A percentile compares a stretch with the other conserved stretches of the same genome.
Conservation (phyloP, 306 rosid genomes). For the Lathyrus aphaca region DNA sequence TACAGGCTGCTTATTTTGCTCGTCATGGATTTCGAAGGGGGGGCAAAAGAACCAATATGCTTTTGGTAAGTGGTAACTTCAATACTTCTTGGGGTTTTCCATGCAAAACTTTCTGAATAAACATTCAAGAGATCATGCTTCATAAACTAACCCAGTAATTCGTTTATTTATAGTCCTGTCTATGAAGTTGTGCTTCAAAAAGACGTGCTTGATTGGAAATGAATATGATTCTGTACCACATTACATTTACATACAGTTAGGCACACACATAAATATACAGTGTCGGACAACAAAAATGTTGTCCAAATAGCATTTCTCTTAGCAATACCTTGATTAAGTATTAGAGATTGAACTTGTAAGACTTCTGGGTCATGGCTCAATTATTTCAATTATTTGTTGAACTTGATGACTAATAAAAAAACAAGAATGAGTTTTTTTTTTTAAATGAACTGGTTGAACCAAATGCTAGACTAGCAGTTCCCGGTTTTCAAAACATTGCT, state of each 20-base stretch:
- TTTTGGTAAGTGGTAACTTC: slow-evolving; percentile 73
- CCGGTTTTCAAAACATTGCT: no score
- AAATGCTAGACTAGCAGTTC: no score
- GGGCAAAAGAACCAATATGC: slow-evolving; percentile 75
- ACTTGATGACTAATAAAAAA: no score
- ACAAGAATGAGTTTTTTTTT: no score
- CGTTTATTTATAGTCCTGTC: background rate
- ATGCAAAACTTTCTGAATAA: slow-evolving; percentile 2
- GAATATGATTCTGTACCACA: background rate
- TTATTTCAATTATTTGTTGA: no score
- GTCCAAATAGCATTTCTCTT: no score
- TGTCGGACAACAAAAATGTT: no score
- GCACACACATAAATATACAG: background rate
- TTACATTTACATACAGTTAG: background rate
- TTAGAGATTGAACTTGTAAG: no score
- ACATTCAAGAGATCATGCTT: slow-evolving; percentile 19
- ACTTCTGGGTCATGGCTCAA: no score
- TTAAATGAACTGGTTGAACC: no score
- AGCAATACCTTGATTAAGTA: slow-evolving; percentile 11
- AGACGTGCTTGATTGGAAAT: background rate
- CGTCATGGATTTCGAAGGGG: slow-evolving; percentile 60
- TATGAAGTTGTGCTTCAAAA: slow-evolving; percentile 20
- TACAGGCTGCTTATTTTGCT: slow-evolving; percentile 80
- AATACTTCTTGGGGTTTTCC: slow-evolving; percentile 21
- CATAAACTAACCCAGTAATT: slow-evolving; percentile 9